Evolutionary conservation across 2,329 filamentous ascomycete genomes (phyloP).

Genomic region (Verticillium nonalfalfae): DNA sequence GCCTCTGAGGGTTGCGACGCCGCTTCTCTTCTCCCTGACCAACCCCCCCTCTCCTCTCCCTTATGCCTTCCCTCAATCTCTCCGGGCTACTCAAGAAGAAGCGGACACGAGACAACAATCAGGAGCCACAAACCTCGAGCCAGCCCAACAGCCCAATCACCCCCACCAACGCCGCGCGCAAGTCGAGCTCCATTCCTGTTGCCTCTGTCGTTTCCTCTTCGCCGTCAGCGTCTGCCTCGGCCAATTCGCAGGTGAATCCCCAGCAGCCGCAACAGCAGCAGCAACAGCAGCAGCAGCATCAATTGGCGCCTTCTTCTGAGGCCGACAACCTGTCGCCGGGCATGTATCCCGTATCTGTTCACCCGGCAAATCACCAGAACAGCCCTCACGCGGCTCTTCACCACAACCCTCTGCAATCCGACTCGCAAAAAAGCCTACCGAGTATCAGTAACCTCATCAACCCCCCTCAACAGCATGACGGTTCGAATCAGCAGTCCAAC

Average conservation of each 20-base stretch:
- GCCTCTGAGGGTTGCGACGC: neutral
- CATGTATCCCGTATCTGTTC: slow-evolving; percentile 24
- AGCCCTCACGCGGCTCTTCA: slow-evolving; percentile 21
- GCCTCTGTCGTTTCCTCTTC: slow-evolving; percentile 11
- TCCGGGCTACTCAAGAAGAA: slow-evolving; percentile 93
- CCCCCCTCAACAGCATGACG: slow-evolving; percentile 44
- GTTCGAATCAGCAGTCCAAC: slow-evolving; percentile 11
- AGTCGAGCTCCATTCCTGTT: neutral
- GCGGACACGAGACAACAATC: slow-evolving; percentile 85
- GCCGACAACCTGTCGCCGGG: slow-evolving; percentile 16
- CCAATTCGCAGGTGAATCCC: slow-evolving; percentile 19
- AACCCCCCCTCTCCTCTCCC: slow-evolving; percentile 22
- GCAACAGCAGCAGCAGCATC: slow-evolving; percentile 16
- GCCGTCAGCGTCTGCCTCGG: slow-evolving; percentile 1
- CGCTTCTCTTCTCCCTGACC: slow-evolving; percentile 12
- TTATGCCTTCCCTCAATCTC: slow-evolving; percentile 73
- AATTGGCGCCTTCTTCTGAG: slow-evolving; percentile 14
- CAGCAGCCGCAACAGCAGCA: slow-evolving; percentile 14
- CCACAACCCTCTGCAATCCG: slow-evolving; percentile 24
- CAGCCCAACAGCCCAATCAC: slow-evolving; percentile 60
- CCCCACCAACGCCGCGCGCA: slow-evolving; percentile 36
- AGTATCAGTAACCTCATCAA: slow-evolving; percentile 84
- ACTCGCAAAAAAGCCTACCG: slow-evolving; percentile 61
- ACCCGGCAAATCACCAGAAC: slow-evolving; percentile 15
- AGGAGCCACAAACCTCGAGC: slow-evolving; percentile 58